Evolutionary conservation across 129 eudicot genomes (phyloP).

Genomic region (Chrysanthemum lavandulifolium): DNA sequence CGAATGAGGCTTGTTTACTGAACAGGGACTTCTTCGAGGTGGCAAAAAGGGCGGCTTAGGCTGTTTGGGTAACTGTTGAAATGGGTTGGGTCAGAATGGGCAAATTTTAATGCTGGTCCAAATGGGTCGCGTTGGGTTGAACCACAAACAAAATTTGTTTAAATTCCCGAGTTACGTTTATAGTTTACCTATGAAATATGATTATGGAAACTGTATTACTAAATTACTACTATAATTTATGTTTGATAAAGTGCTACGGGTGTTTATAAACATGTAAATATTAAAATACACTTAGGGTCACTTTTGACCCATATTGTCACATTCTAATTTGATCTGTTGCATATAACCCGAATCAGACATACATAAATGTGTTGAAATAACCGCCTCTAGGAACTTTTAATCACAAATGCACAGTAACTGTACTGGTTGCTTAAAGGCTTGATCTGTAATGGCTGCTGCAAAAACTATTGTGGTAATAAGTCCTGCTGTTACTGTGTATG

Average conservation of each 20-base stretch:
- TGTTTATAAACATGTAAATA: too few species aligned
- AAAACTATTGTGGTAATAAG: slow-evolving; percentile 36
- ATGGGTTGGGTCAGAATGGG: slow-evolving; percentile 7
- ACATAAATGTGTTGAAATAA: not conserved
- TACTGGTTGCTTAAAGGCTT: slow-evolving; percentile 7
- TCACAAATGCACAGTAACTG: not conserved
- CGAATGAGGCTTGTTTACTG: not conserved
- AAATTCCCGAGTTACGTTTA: not conserved
- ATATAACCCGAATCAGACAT: not conserved
- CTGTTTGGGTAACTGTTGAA: not conserved
- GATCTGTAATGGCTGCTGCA: slow-evolving; percentile 37
- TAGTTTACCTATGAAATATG: not conserved
- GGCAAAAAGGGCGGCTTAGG: not conserved
- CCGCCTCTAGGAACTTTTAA: not conserved
- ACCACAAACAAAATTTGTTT: not conserved
- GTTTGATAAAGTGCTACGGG: too few species aligned
- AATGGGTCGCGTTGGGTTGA: not conserved
- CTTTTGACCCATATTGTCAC: too few species aligned
- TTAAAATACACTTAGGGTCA: too few species aligned
- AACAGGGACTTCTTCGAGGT: slow-evolving; percentile 4
- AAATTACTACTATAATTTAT: too few species aligned
- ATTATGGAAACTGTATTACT: not conserved
- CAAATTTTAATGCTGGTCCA: not conserved
- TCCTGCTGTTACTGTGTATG: slow-evolving; percentile 39
- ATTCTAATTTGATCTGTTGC: not conserved